phyloP scores from a whole-genome alignment of 768 basidiomycete genomes.

The Lentinula detonsa region DNA sequence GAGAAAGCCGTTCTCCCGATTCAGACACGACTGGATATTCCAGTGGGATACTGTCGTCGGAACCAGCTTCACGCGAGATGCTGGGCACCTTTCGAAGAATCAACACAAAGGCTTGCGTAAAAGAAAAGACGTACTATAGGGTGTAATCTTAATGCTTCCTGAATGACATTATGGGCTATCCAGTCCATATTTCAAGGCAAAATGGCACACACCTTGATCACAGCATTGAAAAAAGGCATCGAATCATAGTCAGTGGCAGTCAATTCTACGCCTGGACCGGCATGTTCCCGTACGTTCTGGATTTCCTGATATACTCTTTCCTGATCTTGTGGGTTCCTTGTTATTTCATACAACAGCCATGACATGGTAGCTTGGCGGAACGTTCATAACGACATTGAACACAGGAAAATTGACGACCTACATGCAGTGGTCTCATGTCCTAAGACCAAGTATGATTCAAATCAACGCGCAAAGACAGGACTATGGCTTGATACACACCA shows the following conservation, averaged over 20 bases:
- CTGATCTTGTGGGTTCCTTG: conserved; percentile 53
- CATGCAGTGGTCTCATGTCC: not conserved
- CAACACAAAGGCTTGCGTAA: not conserved
- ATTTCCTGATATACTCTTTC: conserved; percentile 57
- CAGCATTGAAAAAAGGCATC: conserved; percentile 22
- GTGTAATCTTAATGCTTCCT: conserved; percentile 26
- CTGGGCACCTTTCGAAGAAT: not conserved
- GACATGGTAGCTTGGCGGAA: not conserved
- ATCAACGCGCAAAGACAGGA: not conserved
- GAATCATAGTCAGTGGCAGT: conserved; percentile 22
- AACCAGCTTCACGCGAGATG: conserved; percentile 9
- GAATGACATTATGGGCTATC: too few relatives aligned
- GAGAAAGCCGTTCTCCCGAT: conserved; percentile 13
- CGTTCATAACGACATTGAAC: not conserved
- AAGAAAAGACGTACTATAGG: conserved; percentile 19
- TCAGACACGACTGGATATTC: conserved; percentile 19
- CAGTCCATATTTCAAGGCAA: not conserved
- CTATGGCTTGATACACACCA: not conserved
- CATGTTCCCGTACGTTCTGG: conserved; percentile 10
- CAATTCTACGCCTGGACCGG: conserved; percentile 9
- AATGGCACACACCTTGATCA: conserved; percentile 15
- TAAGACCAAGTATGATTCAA: not conserved
- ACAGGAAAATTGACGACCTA: not conserved
- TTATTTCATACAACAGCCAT: conserved; percentile 61
- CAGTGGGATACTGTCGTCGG: conserved; percentile 27